Evolutionary conservation across 805 yeast genomes (phyloP).

Genomic region (Kodamaea kaohsiungensis): DNA sequence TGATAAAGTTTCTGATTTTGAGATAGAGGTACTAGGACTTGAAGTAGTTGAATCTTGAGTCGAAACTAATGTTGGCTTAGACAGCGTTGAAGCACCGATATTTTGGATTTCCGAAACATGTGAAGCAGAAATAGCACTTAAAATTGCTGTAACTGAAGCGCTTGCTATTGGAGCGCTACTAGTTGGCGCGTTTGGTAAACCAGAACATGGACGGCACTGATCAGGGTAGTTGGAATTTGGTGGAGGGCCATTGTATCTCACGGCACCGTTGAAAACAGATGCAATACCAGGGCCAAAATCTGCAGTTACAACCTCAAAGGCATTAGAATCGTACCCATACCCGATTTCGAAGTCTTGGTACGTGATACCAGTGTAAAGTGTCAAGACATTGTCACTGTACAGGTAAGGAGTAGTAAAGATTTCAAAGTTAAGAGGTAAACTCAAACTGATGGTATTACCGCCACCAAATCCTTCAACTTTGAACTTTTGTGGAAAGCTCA

Average conservation of each 20-base stretch:
- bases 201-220: slow-evolving; percentile 5
- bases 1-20: too few species aligned
- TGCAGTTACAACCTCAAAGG: neutral
- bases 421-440: neutral
- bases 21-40: too few species aligned
- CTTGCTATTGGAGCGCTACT: too few species aligned
- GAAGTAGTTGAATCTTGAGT: too few species aligned
- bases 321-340: slow-evolving; percentile 7
- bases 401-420: slow-evolving; percentile 2
- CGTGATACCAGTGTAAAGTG: slow-evolving; percentile 9
- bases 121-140: neutral
- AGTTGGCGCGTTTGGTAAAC: slow-evolving; percentile 11
- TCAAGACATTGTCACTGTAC: slow-evolving; percentile 20
- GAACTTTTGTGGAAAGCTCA: slow-evolving; percentile 17
- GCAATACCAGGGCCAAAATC: slow-evolving; percentile 7
- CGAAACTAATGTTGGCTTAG: neutral
- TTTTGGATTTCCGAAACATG: neutral
- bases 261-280: slow-evolving; percentile 8
- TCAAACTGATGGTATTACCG: slow-evolving; percentile 25
- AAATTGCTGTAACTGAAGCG: too few species aligned
- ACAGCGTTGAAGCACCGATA: neutral
- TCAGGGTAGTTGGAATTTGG: slow-evolving; percentile 10
- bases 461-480: slow-evolving; percentile 30
- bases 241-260: slow-evolving; percentile 11
- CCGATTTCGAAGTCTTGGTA: slow-evolving; percentile 13